Conservation (phyloP, 2,329 filamentous ascomycete genomes). For the Fusarium floridanum region DNA sequence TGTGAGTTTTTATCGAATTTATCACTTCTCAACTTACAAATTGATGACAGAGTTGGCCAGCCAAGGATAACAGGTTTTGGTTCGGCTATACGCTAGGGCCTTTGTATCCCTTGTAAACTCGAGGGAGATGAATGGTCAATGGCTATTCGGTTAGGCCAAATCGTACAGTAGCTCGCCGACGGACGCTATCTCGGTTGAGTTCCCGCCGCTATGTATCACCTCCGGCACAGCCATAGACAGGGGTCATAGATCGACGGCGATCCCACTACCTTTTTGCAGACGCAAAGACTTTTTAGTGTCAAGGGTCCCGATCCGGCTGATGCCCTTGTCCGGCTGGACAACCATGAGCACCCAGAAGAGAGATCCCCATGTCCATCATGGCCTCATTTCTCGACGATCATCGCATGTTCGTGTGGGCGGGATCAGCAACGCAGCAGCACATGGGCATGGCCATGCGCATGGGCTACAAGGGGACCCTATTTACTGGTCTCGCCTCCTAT, state of each 20-base stretch:
- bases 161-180: slow-evolving; percentile 9
- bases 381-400: slow-evolving; percentile 1
- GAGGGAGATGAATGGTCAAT: slow-evolving; percentile 13
- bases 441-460: slow-evolving; percentile 1
- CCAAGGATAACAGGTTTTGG: not conserved
- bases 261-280: slow-evolving; percentile 17
- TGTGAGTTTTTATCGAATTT: not conserved
- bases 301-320: slow-evolving; percentile 8
- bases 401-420: not conserved
- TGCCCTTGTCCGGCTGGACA: slow-evolving; percentile 8
- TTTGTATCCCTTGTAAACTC: not conserved
- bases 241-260: slow-evolving; percentile 25
- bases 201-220: slow-evolving; percentile 2
- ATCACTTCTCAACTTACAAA: slow-evolving; percentile 15
- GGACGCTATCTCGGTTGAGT: slow-evolving; percentile 20
- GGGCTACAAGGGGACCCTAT: not conserved
- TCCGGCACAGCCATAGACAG: slow-evolving; percentile 1
- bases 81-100: slow-evolving; percentile 1
- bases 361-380: not conserved
- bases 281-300: slow-evolving; percentile 11
- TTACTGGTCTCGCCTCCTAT: not conserved
- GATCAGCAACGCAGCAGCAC: not conserved
- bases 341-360: not conserved
- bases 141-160: slow-evolving; percentile 1
- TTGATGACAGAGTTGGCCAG: not conserved